phyloP scores from a whole-genome alignment of 2,329 filamentous ascomycete species.

The Cucurbitaria berberidis region DNA sequence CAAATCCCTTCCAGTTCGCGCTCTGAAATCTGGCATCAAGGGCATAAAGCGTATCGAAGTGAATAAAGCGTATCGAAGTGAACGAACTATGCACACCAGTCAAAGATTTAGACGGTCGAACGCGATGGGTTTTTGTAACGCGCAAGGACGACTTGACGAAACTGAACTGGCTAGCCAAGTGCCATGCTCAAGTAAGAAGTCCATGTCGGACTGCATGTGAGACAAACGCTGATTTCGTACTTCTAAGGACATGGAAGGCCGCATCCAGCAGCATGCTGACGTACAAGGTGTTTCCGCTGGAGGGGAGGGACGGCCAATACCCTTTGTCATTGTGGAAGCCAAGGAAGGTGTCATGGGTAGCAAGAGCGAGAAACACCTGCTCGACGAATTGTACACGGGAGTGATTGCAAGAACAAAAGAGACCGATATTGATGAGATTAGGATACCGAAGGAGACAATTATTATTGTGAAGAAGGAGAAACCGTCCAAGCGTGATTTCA shows the following conservation, averaged over 20 bases:
- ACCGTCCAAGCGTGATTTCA: slow-evolving; percentile 17
- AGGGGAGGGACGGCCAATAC: slow-evolving; percentile 20
- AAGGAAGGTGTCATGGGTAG: slow-evolving; percentile 12
- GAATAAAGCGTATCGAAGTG: slow-evolving; percentile 45
- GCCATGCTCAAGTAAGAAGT: slow-evolving; percentile 13
- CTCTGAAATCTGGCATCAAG: slow-evolving; percentile 34
- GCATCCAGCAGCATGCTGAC: slow-evolving; percentile 17
- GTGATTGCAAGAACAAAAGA: slow-evolving; percentile 8
- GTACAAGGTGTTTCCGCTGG: slow-evolving; percentile 20
- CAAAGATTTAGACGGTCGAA: slow-evolving; percentile 26
- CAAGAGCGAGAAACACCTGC: slow-evolving; percentile 10
- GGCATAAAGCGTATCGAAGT: slow-evolving; percentile 41
- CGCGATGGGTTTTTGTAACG: slow-evolving; percentile 20
- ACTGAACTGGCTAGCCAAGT: slow-evolving; percentile 25
- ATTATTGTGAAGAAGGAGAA: slow-evolving; percentile 20
- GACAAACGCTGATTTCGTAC: neutral
- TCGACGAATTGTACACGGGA: slow-evolving; percentile 13
- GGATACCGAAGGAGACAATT: slow-evolving; percentile 19
- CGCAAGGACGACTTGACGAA: slow-evolving; percentile 33
- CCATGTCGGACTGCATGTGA: neutral
- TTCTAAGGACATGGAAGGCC: slow-evolving; percentile 15
- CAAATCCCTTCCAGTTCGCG: slow-evolving; percentile 36
- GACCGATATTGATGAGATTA: slow-evolving; percentile 11
- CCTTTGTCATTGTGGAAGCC: slow-evolving; percentile 24
- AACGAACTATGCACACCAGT: slow-evolving; percentile 45